Base-by-base conservation (phyloP, 2,329 filamentous ascomycete species). In the Scolecobasidium constrictum region DNA sequence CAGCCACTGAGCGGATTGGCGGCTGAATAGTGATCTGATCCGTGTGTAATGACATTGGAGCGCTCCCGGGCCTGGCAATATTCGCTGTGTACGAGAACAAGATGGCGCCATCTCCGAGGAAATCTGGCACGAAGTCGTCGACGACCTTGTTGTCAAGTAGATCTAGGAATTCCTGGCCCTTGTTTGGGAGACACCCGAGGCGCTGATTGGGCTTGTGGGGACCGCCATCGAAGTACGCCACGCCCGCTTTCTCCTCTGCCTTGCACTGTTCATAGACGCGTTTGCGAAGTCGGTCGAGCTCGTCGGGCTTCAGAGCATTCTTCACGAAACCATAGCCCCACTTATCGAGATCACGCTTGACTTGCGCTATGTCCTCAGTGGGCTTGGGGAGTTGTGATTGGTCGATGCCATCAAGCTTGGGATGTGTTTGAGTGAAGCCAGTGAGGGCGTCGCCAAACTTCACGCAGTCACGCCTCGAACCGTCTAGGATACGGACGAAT, bases 31-130 rank as follows among this genome's bases (percentile, higher is more conserved):
- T 48, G 4, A 54, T 38, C 40, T 57, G 53, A 34, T 57, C 54
- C 0, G 52, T 56, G 45, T 56, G 55, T 34, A 57, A 12, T 12
- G 11, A 11, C 53, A 56, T 56, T 6, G 51, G 48, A 18, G 42
- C 43, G 33, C 51, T 53, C 9, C 54, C 55, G 1, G 53, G 54
- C 1, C 52, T 50, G 5, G 52, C 49, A 34, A 57, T 56, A 42
- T 60, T 59, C 42, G 57, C 58, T 19, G 48, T 52, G 46, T 55
- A 60, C 33, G 39, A 52, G 26, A 52, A 49, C 21, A 60, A 48
- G 23, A 53, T 46, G 31, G 51, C 49, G 12, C 26, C 56, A 49
- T 57, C 53, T 22, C 55, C 54, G 4, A 58, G 49, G 44, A 53
- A 45, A 46, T 51, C 56, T 11, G 51, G 53, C 3, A 57, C 44